A percentile compares a stretch with the other conserved stretches of the same genome.
Conservation (phyloP, 2,329 filamentous ascomycete genomes). For the Chrysoporthe austroafricana region DNA sequence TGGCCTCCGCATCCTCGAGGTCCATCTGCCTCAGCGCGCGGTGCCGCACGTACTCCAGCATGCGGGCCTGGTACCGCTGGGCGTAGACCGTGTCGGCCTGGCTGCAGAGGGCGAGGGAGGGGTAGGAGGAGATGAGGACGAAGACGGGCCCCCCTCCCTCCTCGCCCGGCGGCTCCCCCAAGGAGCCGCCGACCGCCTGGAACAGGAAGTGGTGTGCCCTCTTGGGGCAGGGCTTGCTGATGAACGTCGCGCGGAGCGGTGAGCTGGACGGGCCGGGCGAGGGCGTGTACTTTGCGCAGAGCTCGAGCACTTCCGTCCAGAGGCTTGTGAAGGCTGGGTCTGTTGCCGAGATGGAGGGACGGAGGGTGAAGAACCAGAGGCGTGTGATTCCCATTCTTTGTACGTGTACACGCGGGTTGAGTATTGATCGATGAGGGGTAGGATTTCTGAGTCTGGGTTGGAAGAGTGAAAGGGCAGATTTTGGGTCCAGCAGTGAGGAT, state of each 20-base stretch:
- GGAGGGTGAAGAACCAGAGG: conserved; percentile 29
- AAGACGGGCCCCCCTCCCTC: conserved; percentile 8
- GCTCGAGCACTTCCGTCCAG: conserved; percentile 25
- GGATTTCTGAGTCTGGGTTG: background rate
- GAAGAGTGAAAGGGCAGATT: no score
- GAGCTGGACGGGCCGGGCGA: conserved; percentile 9
- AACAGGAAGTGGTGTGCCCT: conserved; percentile 28
- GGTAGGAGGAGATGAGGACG: conserved; percentile 27
- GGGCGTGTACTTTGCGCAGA: conserved; percentile 26
- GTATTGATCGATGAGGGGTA: background rate
- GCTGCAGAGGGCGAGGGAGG: conserved; percentile 27
- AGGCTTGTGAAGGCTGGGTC: conserved; percentile 25
- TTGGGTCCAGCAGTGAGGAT: background rate
- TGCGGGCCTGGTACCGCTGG: conserved; percentile 18
- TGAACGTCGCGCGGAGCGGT: conserved; percentile 14
- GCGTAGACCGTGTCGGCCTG: conserved; percentile 26
- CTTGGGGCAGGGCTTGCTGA: conserved; percentile 12
- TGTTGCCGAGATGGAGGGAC: conserved; percentile 12
- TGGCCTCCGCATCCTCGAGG: conserved; percentile 23
- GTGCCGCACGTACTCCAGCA: conserved; percentile 17
- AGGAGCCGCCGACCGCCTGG: conserved; percentile 2
- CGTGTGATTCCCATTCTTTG: conserved; percentile 26
- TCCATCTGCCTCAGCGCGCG: conserved; percentile 23
- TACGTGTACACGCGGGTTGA: background rate
- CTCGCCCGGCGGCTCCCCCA: no score